A percentile compares a stretch with the other conserved stretches of the same genome.
These are phyloP conservation scores for Pseudogymnoascus sp. DNA, from an alignment of 2,329 filamentous ascomycete genomes.

Conservation along the genomic window DNA sequence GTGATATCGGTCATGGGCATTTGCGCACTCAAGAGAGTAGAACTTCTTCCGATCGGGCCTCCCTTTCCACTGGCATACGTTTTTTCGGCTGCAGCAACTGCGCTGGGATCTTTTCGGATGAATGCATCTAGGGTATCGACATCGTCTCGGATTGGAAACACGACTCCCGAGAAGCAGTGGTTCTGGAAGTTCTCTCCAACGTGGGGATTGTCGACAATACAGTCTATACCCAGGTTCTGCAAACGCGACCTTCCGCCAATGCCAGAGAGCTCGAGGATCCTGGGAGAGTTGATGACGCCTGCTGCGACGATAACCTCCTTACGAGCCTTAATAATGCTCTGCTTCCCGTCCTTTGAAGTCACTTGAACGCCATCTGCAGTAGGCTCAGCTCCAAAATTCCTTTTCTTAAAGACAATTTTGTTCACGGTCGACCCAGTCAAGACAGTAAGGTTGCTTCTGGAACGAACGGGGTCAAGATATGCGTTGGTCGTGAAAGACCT, in stretches of 20 bases:
- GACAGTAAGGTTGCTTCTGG: conserved; percentile 12
- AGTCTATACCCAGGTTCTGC: conserved; percentile 15
- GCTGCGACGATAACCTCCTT: conserved; percentile 26
- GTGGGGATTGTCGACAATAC: conserved; percentile 16
- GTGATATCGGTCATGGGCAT: background rate
- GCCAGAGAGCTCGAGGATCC: conserved; percentile 30
- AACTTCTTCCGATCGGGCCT: background rate
- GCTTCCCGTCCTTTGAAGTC: conserved; percentile 10
- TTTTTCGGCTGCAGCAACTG: background rate
- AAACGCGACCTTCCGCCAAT: conserved; percentile 21
- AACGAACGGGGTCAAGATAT: conserved; percentile 12
- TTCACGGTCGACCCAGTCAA: conserved; percentile 13
- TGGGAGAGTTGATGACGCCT: conserved; percentile 22
- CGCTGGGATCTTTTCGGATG: background rate
- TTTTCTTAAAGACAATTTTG: conserved; percentile 11
- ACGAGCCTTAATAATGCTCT: conserved; percentile 19
- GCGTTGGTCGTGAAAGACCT: background rate
- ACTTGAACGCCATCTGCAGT: conserved; percentile 15
- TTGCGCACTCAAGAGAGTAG: background rate
- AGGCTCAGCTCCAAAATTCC: background rate
- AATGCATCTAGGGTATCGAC: conserved; percentile 21
- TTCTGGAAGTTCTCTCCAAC: conserved; percentile 25
- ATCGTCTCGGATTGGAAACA: conserved; percentile 30
- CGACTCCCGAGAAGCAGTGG: conserved; percentile 13
- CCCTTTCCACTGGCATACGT: background rate